Evolutionary conservation across 257 asterid species (phyloP).

Genomic region (Solanum phureja): DNA sequence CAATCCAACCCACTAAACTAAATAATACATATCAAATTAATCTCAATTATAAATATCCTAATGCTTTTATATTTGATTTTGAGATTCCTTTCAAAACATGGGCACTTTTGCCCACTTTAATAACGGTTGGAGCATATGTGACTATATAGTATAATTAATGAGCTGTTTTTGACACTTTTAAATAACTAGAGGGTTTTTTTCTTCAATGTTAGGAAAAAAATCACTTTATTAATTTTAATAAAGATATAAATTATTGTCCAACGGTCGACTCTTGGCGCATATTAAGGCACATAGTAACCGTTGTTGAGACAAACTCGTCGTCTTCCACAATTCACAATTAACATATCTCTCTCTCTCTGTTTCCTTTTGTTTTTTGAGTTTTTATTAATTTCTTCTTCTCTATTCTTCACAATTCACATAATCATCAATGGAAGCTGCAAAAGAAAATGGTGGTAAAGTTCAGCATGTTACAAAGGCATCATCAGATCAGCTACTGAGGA

Average conservation of each 20-base stretch:
- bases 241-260: neutral
- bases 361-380: neutral
- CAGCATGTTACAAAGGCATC: constrained; percentile 75
- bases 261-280: neutral
- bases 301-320: neutral
- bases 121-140: neutral
- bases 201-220: too few relatives aligned
- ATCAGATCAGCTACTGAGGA: constrained; percentile 69
- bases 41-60: neutral
- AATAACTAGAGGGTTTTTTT: too few relatives aligned
- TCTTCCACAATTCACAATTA: neutral
- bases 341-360: neutral
- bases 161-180: too few relatives aligned
- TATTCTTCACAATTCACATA: neutral
- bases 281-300: neutral
- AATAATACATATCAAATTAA: neutral
- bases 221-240: neutral
- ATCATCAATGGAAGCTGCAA: neutral
- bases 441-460: constrained; percentile 23
- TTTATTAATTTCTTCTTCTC: neutral
- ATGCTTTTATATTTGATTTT: neutral
- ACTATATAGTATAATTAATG: too few relatives aligned
- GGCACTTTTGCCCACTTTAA: neutral
- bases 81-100: neutral
- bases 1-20: neutral